Evolutionary conservation across 1,139 yeast species (phyloP).

Genomic region (Geotrichum phurueaensis): DNA sequence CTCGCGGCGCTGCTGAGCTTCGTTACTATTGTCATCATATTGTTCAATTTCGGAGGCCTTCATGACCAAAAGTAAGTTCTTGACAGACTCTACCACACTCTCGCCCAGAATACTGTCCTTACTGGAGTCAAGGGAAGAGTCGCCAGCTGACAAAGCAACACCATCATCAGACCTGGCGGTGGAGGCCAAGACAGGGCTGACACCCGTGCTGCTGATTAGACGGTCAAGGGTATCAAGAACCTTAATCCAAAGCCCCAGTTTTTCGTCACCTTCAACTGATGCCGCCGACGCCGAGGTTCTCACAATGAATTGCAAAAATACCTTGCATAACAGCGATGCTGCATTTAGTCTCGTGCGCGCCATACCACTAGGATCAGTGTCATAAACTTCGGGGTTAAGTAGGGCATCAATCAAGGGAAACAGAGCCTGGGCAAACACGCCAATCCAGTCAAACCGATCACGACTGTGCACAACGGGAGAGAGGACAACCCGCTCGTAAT

Average conservation of each 20-base stretch:
- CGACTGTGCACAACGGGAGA: slow-evolving; percentile 40
- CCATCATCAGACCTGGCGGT: neutral
- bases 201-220: slow-evolving; percentile 34
- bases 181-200: neutral
- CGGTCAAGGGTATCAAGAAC: slow-evolving; percentile 47
- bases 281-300: slow-evolving; percentile 28
- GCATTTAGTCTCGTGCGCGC: slow-evolving; percentile 60
- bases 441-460: slow-evolving; percentile 35
- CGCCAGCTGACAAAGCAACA: neutral
- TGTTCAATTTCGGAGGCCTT: slow-evolving; percentile 38
- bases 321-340: slow-evolving; percentile 61
- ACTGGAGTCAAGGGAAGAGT: neutral
- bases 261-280: slow-evolving; percentile 37
- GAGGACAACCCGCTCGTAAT: slow-evolving; percentile 45
- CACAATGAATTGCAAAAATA: slow-evolving; percentile 56
- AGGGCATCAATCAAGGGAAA: slow-evolving; percentile 68
- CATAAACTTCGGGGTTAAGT: slow-evolving; percentile 59
- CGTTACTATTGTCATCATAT: slow-evolving; percentile 28
- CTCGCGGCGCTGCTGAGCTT: slow-evolving; percentile 21
- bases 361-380: slow-evolving; percentile 61
- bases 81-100: slow-evolving; percentile 56
- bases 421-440: slow-evolving; percentile 62
- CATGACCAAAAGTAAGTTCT: slow-evolving; percentile 49
- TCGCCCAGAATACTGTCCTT: slow-evolving; percentile 39
- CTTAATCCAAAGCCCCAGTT: slow-evolving; percentile 39